Evolutionary conservation across 225 moss, liverwort and hornwort genomes (phyloP).

Genomic region (Physcomitrium patens): DNA sequence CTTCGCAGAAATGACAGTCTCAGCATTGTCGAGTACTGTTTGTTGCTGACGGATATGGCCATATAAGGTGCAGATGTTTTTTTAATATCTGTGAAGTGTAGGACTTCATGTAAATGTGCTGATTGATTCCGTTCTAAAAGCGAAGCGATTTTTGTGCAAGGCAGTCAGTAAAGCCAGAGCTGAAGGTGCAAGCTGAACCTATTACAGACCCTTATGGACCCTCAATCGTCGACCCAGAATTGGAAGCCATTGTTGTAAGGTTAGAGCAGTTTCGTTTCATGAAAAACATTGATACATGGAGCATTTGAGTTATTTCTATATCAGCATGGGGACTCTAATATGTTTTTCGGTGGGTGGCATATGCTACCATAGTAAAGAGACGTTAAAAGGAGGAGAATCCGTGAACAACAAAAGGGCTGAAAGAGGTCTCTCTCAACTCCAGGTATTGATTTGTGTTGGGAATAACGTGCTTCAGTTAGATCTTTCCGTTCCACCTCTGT

Average conservation of each 20-base stretch:
- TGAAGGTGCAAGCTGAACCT: slow-evolving; percentile 69
- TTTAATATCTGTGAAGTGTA: not conserved
- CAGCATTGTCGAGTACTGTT: not conserved
- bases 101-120: not conserved
- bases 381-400: slow-evolving; percentile 70
- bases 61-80: not conserved
- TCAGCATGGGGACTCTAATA: not conserved
- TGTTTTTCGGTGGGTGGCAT: slow-evolving; percentile 14
- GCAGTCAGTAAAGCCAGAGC: slow-evolving; percentile 75
- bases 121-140: slow-evolving; percentile 6
- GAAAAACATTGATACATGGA: not conserved
- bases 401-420: slow-evolving; percentile 82
- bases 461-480: not conserved
- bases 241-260: slow-evolving; percentile 87
- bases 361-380: slow-evolving; percentile 61
- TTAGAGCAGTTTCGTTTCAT: slow-evolving; percentile 16
- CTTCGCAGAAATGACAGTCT: not conserved
- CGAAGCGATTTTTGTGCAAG: slow-evolving; percentile 30
- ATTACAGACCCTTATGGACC: slow-evolving; percentile 83
- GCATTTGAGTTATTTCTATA: slow-evolving; percentile 2
- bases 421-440: slow-evolving; percentile 67
- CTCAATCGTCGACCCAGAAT: slow-evolving; percentile 75
- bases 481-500: not conserved
- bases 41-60: not conserved
- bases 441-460: slow-evolving; percentile 43